Base-by-base conservation (phyloP, 2,329 filamentous ascomycete species). In the Alternaria triticimaculans region DNA sequence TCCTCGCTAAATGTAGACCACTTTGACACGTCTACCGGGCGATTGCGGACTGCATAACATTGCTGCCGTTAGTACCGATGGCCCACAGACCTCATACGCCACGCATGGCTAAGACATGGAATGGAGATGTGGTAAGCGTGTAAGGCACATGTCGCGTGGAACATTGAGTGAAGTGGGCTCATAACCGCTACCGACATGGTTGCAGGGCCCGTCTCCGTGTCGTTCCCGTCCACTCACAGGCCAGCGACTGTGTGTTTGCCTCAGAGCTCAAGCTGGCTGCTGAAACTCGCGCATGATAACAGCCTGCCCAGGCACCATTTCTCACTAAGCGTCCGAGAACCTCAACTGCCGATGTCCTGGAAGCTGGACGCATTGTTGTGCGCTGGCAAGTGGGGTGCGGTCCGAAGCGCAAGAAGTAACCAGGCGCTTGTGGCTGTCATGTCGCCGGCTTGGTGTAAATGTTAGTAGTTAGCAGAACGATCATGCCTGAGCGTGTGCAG, bases 201-300 rank as follows among this genome's bases (percentile, higher is more conserved):
- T 55, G 50, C 55, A 55, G 53, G 62, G 61, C 58, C 54, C 58
- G 59, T 33, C 37, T 43, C 54, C 44, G 58, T 44, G 54, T 58
- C 30, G 33, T 30, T 62, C 58, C 63, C 37, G 53, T 62, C 58
- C 57, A 46, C 37, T 59, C 60, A 50, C 53, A 49, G 58, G 53
- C 45, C 11, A 28, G 15, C 33, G 43, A 60, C 50, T 56, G 43
- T 59, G 48, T 60, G 56, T 64, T 55, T 65, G 65, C 60, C 63
- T 67, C 58, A 67, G 86, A 87, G 78, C 64, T 67, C 58, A 68
- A 86, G 87, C 78, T 80, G 83, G 58, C 82, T 83, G 25, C 95
- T 92, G 93, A 92, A 89, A 82, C 81, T 85, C 70, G 86, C 84
- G 74, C 84, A 95, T 45, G 82, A 84, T 66, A 85, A 89, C 72